These are phyloP conservation scores for Heliamphora exappendiculata DNA, from an alignment of 148 eudicot species.

Conservation along the genomic window DNA sequence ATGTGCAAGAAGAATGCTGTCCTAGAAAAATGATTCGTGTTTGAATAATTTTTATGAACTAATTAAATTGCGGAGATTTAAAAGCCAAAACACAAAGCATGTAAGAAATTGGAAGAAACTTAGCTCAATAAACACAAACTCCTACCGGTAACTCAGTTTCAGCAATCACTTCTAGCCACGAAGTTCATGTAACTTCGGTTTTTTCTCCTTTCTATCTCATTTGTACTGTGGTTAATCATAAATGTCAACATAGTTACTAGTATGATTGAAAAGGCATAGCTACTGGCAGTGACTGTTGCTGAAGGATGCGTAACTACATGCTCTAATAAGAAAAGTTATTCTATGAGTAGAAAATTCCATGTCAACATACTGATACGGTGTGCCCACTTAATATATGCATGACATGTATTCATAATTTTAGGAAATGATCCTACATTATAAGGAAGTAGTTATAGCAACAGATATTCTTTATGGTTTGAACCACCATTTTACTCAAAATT, in stretches of 20 bases:
- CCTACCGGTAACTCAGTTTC: slow-evolving; percentile 62
- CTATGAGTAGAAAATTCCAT: too few species aligned
- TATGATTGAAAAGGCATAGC: slow-evolving; percentile 58
- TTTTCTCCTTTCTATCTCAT: too few species aligned
- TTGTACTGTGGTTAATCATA: too few species aligned
- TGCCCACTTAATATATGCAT: too few species aligned
- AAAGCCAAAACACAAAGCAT: not conserved
- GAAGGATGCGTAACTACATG: slow-evolving; percentile 53
- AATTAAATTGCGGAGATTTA: not conserved
- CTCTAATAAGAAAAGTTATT: too few species aligned
- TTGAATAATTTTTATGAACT: not conserved
- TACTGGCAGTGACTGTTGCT: slow-evolving; percentile 63
- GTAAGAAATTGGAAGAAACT: slow-evolving; percentile 4
- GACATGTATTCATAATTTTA: too few species aligned
- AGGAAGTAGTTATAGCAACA: too few species aligned
- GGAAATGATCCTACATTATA: too few species aligned
- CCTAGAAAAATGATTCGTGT: not conserved
- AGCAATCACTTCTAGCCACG: slow-evolving; percentile 67
- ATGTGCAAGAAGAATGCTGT: not conserved
- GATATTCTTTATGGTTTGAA: too few species aligned
- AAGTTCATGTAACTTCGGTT: slow-evolving; percentile 51
- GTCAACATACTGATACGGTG: too few species aligned
- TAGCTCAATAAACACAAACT: not conserved
- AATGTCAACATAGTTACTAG: too few species aligned
- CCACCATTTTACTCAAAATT: too few species aligned